Evolutionary conservation across 2,329 filamentous ascomycete genomes (phyloP).

Genomic region (Cercospora berteroae): DNA sequence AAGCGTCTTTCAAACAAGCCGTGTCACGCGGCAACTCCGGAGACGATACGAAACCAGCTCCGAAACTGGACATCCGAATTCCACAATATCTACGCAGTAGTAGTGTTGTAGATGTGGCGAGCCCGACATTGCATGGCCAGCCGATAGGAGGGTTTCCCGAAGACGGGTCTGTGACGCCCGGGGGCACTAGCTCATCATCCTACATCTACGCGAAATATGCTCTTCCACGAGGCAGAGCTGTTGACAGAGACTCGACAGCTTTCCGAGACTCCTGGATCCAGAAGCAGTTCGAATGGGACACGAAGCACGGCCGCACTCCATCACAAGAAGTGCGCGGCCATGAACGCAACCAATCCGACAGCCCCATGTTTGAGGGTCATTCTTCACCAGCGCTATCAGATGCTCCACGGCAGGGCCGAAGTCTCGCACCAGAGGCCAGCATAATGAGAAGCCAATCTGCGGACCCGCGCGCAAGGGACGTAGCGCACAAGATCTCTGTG

Average conservation of each 20-base stretch:
- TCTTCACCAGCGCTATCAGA: constrained; percentile 20
- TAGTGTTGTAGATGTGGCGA: constrained; percentile 12
- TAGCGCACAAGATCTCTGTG: not conserved
- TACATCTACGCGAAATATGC: constrained; percentile 85
- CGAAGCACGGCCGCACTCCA: constrained; percentile 22
- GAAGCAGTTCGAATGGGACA: constrained; percentile 62
- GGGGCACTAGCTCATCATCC: constrained; percentile 52
- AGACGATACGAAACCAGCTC: constrained; percentile 28
- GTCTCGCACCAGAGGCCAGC: constrained; percentile 17
- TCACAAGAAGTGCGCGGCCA: constrained; percentile 14
- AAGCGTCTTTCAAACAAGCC: constrained; percentile 25
- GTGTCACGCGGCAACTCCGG: constrained; percentile 42
- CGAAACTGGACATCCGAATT: constrained; percentile 1
- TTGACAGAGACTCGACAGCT: constrained; percentile 66
- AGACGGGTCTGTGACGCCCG: constrained; percentile 14
- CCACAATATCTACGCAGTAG: not conserved
- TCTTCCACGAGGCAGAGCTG: constrained; percentile 75
- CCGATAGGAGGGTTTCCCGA: constrained; percentile 1
- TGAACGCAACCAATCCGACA: constrained; percentile 26
- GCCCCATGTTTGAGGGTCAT: constrained; percentile 8
- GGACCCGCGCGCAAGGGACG: constrained; percentile 28
- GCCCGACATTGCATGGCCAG: constrained; percentile 14
- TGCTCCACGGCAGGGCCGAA: constrained; percentile 18
- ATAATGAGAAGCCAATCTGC: constrained; percentile 33
- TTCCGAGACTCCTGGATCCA: constrained; percentile 52